Base-by-base conservation (phyloP, 768 basidiomycete species). In the Tylopilus sp. region DNA sequence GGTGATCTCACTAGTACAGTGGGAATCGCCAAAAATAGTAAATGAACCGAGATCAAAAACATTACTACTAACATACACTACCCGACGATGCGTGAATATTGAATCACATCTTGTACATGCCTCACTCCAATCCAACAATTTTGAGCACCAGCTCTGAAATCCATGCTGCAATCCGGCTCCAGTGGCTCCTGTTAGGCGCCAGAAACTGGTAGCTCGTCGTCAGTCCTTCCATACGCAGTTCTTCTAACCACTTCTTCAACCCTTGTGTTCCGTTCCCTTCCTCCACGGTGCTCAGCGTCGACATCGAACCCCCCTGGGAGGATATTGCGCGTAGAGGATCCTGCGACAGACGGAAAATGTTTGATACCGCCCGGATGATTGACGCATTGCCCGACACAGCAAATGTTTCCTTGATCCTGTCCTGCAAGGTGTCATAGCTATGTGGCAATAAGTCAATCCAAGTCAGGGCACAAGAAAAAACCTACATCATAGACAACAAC, bases 351-450 rank as follows among this genome's bases (percentile, higher is more conserved):
- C 83, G 80, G 74, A 89, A 90, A 48, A 92, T 80, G 53, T 76
- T 83, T n/a, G 88, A 86, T 25, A 83, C 85, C 11, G 83, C 78
- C 36, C 77, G 77, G 51, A 91, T 80, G 59, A 91, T 85, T 2
- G 74, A 71, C 11, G 88, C 74, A 56, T 88, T 91, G 15, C 85
- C 82, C 3, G 85, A 83, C 51, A 78, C 83, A 17, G 83, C 77
- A 59, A 91, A 85, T 0, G 80, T 76, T 20, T 86, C 85, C 57
- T 80, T 83, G 62, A 92, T 81, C 53, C 80, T 81, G 51, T 90
- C 88, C 65, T 88, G 83, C 48, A 92, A 59, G 45, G 78, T 78
- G 38, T 91, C 89, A 55, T 88, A 91, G 17, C 91, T 92, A 53
- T 4, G 21, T n/a, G 21, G 39, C 53, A 47, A 49, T 31, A 51